phyloP scores from a whole-genome alignment of 1,139 yeast genomes.

The Blastobotrys petasosporus region DNA sequence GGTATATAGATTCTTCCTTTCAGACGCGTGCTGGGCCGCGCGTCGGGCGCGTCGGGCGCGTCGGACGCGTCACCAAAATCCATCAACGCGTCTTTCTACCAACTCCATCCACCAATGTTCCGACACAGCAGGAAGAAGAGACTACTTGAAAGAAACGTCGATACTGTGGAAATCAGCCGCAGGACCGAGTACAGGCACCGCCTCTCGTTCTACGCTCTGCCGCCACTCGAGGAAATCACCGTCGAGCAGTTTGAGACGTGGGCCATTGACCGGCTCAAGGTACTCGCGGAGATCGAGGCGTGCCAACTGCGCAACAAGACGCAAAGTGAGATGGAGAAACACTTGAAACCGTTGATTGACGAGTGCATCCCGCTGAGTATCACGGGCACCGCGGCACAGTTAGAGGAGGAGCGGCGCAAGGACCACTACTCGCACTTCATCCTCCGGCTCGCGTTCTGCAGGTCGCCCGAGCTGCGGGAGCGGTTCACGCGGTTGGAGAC shows the following conservation, averaged over 20 bases:
- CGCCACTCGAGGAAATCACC: conserved; percentile 82
- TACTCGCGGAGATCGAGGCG: conserved; percentile 79
- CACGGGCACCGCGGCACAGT: conserved; percentile 11
- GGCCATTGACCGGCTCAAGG: conserved; percentile 88
- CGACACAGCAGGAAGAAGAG: conserved; percentile 62
- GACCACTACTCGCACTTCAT: conserved; percentile 92
- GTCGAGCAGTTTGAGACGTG: conserved; percentile 87
- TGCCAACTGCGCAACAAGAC: conserved; percentile 60
- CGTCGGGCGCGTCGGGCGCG: too few relatives aligned
- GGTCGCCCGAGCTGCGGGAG: conserved; percentile 73
- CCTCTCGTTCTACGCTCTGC: conserved; percentile 61
- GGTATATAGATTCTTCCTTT: too few relatives aligned
- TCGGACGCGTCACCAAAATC: too few relatives aligned
- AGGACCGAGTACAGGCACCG: conserved; percentile 42
- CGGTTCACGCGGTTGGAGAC: conserved; percentile 76
- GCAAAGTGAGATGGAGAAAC: conserved; percentile 56
- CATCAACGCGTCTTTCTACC: too few relatives aligned
- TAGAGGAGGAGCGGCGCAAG: conserved; percentile 57
- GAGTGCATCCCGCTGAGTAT: conserved; percentile 59
- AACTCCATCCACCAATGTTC: conserved; percentile 40
- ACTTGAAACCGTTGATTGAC: conserved; percentile 59
- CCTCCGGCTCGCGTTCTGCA: conserved; percentile 79
- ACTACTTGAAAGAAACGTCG: conserved; percentile 67
- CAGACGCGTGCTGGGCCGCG: too few relatives aligned
- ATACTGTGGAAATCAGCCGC: conserved; percentile 35